phyloP scores from a whole-genome alignment of 2,329 filamentous ascomycete species.

The Hirsutella thompsonii region DNA sequence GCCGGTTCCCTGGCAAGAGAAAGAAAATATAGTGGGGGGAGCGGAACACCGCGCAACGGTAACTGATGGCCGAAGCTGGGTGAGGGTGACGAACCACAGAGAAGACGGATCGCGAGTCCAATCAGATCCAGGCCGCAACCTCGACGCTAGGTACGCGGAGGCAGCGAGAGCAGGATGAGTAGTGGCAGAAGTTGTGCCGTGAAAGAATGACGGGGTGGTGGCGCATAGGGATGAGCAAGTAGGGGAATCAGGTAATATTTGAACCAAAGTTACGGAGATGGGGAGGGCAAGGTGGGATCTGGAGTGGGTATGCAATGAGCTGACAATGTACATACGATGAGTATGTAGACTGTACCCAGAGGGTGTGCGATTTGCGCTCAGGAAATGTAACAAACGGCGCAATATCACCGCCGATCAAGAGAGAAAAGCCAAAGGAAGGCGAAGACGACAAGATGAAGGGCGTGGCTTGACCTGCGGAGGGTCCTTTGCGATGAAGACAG shows the following conservation, averaged over 20 bases:
- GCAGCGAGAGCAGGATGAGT: slow-evolving; percentile 3
- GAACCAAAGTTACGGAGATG: slow-evolving; percentile 19
- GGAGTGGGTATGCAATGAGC: slow-evolving; percentile 20
- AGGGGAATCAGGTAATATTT: slow-evolving; percentile 19
- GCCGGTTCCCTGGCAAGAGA: not conserved
- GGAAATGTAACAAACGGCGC: not conserved
- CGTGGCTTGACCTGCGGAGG: not conserved
- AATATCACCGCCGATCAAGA: slow-evolving; percentile 1
- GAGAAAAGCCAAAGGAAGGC: slow-evolving; percentile 1
- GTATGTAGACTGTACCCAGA: slow-evolving; percentile 1
- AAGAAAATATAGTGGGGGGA: not conserved
- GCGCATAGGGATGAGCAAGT: slow-evolving; percentile 15
- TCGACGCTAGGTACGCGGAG: slow-evolving; percentile 1
- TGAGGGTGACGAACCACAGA: not conserved
- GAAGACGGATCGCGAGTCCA: slow-evolving; percentile 3
- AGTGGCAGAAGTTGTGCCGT: slow-evolving; percentile 5
- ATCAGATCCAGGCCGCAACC: slow-evolving; percentile 1
- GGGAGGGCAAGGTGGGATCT: slow-evolving; percentile 18
- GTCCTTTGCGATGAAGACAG: not conserved
- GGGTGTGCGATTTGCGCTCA: not conserved
- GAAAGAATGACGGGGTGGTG: slow-evolving; percentile 14
- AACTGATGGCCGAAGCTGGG: not conserved
- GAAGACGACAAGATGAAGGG: not conserved
- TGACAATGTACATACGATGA: slow-evolving; percentile 14
- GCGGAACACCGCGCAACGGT: slow-evolving; percentile 1